Conservation (phyloP, 805 yeast genomes). For the Wickerhamomyces canadensis region DNA sequence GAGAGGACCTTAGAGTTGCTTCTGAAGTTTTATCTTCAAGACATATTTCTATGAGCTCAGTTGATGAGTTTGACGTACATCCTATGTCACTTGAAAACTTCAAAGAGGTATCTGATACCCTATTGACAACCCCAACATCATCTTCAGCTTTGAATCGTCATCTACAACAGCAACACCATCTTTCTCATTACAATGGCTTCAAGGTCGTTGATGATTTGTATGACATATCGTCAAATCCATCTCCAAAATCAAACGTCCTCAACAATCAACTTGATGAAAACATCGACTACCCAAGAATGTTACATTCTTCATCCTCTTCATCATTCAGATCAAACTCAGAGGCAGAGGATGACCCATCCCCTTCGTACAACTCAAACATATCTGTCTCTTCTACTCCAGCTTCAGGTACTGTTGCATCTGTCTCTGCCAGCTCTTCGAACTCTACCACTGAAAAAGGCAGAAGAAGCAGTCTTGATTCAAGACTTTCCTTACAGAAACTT, state of each 20-base stretch:
- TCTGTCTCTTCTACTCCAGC: not conserved
- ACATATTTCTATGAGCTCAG: not conserved
- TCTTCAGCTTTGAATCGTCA: too few relatives aligned
- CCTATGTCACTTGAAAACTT: too few relatives aligned
- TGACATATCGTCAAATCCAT: not conserved
- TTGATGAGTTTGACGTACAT: too few relatives aligned
- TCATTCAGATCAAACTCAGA: not conserved
- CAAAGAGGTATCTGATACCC: not conserved
- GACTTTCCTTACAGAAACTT: constrained; percentile 52
- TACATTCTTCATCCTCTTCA: not conserved
- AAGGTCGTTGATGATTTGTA: not conserved
- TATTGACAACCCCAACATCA: too few relatives aligned
- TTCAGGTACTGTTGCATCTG: not conserved
- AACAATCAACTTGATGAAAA: not conserved
- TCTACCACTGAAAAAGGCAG: too few relatives aligned
- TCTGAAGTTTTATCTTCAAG: not conserved
- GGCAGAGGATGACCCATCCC: not conserved
- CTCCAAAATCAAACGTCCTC: not conserved
- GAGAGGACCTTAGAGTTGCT: not conserved
- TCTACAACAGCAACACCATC: too few relatives aligned
- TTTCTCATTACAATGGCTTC: too few relatives aligned
- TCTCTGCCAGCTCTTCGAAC: not conserved
- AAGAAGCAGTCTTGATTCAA: constrained; percentile 36
- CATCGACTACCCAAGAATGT: not conserved
- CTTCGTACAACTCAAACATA: not conserved